Base-by-base conservation (phyloP, 2,329 filamentous ascomycete species). In the Trichoderma citrinoviride region DNA sequence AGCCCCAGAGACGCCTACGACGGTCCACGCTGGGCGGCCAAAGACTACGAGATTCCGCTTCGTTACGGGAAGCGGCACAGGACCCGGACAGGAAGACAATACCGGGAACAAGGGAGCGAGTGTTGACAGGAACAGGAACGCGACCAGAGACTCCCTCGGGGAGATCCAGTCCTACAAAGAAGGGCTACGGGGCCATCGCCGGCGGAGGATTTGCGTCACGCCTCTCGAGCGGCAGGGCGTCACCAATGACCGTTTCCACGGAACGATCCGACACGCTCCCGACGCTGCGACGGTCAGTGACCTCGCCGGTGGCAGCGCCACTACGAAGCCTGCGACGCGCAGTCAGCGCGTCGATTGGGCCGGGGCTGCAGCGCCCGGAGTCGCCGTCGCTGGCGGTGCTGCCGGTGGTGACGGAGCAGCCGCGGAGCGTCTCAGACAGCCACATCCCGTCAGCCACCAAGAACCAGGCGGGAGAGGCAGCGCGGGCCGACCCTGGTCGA, bases 61-160 rank as follows among this genome's bases (percentile, higher is more conserved):
- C 73, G 50, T 72, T 73, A 40, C 68, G 75, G 27, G 72, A 73
- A 37, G 71, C 70, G 3, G 79, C 79, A 1, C 78, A 79, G 5
- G 82, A 84, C 68, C 80, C 81, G 7, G 77, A 81, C 61, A 83
- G 82, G 74, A 66, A 62, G 43, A 66, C 44, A 37, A 61, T 69
- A 69, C 58, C 65, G 29, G 65, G 61, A 52, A 58, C 65, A 19
- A 50, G 61, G 40, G 65, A 66, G 27, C 64, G 65, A 54, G 65
- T 66, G 65, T 65, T 66, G 65, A 66, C 65, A n/a, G 65, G 65
- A 41, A 66, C 65, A 65, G 65, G 65, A 66, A 66, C 65, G 46
- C 54, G 54, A 46, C 54, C 65, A n/a, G 65, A 64, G 29, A 66
- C 55, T 23, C 50, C 61, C 5, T 23, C 65, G 29, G 65, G 61